phyloP scores from a whole-genome alignment of 306 rosid species.

The Dryas drummondii region DNA sequence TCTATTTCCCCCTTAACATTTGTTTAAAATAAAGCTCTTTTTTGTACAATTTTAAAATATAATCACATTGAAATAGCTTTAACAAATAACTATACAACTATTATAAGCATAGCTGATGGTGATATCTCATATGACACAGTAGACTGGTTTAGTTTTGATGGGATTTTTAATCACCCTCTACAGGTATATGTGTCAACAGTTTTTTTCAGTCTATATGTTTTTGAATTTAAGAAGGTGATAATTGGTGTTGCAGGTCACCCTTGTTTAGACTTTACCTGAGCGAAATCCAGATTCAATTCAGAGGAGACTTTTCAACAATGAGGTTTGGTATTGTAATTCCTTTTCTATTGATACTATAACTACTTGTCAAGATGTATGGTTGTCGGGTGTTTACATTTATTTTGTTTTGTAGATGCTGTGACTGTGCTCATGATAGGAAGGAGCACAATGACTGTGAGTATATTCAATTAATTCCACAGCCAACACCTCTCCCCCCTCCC shows the following conservation, averaged over 20 bases:
- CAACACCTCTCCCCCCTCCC: neutral
- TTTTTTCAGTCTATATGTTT: neutral
- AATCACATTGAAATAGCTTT: neutral
- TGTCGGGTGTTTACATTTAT: neutral
- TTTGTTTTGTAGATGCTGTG: constrained; percentile 30
- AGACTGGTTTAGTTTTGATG: neutral
- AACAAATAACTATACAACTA: no score
- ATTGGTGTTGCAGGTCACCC: constrained; percentile 32
- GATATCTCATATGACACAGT: neutral
- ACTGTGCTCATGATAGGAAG: constrained; percentile 24
- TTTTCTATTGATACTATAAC: neutral
- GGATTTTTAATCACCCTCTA: neutral
- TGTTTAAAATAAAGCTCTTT: neutral
- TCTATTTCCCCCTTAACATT: neutral
- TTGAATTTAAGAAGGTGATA: neutral
- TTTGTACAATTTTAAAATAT: no score
- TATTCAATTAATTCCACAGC: neutral
- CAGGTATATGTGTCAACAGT: neutral
- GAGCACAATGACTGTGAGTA: constrained; percentile 37
- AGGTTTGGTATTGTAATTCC: constrained; percentile 21
- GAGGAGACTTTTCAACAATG: constrained; percentile 27
- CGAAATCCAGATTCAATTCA: constrained; percentile 30
- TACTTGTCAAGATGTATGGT: neutral
- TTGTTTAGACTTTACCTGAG: constrained; percentile 27
- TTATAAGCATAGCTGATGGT: neutral